Evolutionary conservation across 495 filamentous ascomycete species (phyloP).

Genomic region (Daldinia loculata): DNA sequence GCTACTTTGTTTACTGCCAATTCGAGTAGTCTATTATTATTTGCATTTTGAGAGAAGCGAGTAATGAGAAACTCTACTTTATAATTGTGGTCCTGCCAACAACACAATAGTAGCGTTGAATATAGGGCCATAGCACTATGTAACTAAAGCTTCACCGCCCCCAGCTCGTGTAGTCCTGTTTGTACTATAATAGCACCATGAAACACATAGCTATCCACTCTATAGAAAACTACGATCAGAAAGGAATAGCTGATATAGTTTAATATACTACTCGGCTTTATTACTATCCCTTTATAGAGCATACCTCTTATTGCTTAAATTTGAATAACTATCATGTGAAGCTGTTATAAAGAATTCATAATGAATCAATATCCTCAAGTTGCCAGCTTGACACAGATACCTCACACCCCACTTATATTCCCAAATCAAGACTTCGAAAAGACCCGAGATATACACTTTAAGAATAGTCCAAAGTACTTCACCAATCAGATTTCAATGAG

Average conservation of each 20-base stretch:
- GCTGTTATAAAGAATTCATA: too few relatives aligned
- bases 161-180: not conserved
- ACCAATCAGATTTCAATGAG: too few relatives aligned
- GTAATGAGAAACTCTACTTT: not conserved
- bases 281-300: not conserved
- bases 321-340: too few relatives aligned
- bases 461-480: too few relatives aligned
- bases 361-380: too few relatives aligned
- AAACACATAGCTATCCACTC: not conserved
- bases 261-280: not conserved
- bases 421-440: too few relatives aligned
- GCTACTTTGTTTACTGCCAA: not conserved
- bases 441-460: too few relatives aligned
- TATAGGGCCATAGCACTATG: not conserved
- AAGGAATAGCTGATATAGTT: not conserved
- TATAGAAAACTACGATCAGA: not conserved
- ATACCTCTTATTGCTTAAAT: not conserved
- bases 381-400: too few relatives aligned
- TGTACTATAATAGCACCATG: not conserved
- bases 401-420: too few relatives aligned
- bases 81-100: not conserved
- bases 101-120: not conserved
- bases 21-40: not conserved
- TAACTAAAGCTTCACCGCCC: not conserved
- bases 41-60: conserved; percentile 1